phyloP scores from a whole-genome alignment of 2,329 filamentous ascomycete species.

The Diplodia mutila region DNA sequence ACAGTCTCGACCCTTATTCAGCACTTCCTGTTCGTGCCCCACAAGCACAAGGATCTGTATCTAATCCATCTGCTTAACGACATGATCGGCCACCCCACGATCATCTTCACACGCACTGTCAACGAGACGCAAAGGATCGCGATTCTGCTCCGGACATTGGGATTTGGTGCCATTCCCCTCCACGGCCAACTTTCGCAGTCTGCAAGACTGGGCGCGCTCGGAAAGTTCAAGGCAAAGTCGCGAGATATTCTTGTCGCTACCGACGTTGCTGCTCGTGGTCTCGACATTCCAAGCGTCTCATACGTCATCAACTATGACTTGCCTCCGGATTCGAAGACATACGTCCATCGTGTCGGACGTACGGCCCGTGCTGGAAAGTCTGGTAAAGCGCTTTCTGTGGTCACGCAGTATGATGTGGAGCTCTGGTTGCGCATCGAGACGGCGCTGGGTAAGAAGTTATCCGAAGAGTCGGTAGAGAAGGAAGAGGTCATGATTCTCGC shows the following conservation, averaged over 20 bases:
- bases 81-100: slow-evolving; percentile 80
- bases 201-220: slow-evolving; percentile 80
- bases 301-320: slow-evolving; percentile 85
- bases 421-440: slow-evolving; percentile 81
- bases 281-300: slow-evolving; percentile 92
- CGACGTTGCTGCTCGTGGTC: slow-evolving; percentile 88
- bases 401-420: slow-evolving; percentile 87
- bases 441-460: slow-evolving; percentile 76
- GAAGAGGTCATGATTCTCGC: slow-evolving; percentile 86
- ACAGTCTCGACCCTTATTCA: slow-evolving; percentile 89
- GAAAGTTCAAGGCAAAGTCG: slow-evolving; percentile 83
- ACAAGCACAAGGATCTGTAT: slow-evolving; percentile 86
- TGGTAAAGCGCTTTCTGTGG: slow-evolving; percentile 77
- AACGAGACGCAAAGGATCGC: slow-evolving; percentile 86
- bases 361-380: slow-evolving; percentile 86
- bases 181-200: slow-evolving; percentile 92
- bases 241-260: slow-evolving; percentile 89
- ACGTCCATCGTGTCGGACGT: slow-evolving; percentile 85
- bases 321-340: slow-evolving; percentile 84
- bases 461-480: slow-evolving; percentile 70
- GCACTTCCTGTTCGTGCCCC: slow-evolving; percentile 82
- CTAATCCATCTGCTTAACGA: slow-evolving; percentile 86
- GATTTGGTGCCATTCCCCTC: slow-evolving; percentile 87
- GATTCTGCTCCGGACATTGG: slow-evolving; percentile 79
- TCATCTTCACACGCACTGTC: slow-evolving; percentile 91